Conservation (phyloP, 1,284 basidiomycete species). For the Afroboletus lepidellus region DNA sequence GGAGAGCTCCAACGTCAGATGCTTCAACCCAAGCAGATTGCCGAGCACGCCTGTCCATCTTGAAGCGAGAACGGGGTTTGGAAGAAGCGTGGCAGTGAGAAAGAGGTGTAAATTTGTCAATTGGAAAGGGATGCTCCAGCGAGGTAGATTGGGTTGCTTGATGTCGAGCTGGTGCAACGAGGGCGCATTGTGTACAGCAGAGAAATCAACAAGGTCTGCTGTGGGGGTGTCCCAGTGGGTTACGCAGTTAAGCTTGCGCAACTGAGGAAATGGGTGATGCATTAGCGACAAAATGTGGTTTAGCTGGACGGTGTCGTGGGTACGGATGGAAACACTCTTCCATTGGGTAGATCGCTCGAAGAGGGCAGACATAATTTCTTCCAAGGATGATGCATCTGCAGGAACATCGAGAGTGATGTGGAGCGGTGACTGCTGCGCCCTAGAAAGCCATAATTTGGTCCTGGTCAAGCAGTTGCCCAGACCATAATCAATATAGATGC, state of each 20-base stretch:
- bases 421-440: conserved; percentile 41
- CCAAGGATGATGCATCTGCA: conserved; percentile 27
- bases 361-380: conserved; percentile 42
- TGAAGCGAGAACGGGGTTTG: conserved; percentile 17
- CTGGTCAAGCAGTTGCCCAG: conserved; percentile 42
- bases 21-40: conserved; percentile 36
- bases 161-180: conserved; percentile 23
- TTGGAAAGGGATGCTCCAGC: conserved; percentile 24
- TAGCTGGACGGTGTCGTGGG: conserved; percentile 38
- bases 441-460: conserved; percentile 51
- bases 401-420: conserved; percentile 45
- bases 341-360: conserved; percentile 42
- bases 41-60: conserved; percentile 35
- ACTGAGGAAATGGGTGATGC: conserved; percentile 29
- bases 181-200: conserved; percentile 22
- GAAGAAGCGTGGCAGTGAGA: conserved; percentile 11
- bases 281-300: conserved; percentile 42
- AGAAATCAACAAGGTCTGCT: conserved; percentile 22
- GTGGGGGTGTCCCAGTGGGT: conserved; percentile 19
- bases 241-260: conserved; percentile 27
- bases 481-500: conserved; percentile 52
- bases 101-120: conserved; percentile 22
- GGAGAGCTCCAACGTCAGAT: conserved; percentile 44
- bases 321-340: conserved; percentile 43
- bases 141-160: conserved; percentile 21